phyloP scores from a whole-genome alignment of 2,329 filamentous ascomycete species.

The Zasmidium cellare region DNA sequence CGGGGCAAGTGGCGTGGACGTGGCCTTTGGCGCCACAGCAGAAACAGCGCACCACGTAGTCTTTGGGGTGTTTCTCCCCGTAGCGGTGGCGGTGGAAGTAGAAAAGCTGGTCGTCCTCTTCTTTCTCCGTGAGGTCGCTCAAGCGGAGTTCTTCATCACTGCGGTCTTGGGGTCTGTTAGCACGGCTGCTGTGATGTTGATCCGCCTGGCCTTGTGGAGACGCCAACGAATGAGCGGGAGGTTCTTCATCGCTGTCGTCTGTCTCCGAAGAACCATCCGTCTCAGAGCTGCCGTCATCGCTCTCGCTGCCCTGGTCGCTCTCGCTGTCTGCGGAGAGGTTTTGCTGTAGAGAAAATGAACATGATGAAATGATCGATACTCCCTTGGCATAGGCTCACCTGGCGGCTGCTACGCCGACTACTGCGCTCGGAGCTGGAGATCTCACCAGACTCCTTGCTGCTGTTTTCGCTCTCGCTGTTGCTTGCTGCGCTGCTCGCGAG shows the following conservation, averaged over 20 bases:
- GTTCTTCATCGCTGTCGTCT: constrained; percentile 5
- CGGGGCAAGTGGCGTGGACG: constrained; percentile 1
- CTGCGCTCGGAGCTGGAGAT: background rate
- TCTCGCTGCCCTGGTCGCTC: constrained; percentile 1
- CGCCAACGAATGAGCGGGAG: background rate
- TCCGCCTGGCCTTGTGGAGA: background rate
- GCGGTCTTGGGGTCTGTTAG: background rate
- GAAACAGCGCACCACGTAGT: constrained; percentile 18
- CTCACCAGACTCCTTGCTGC: constrained; percentile 9
- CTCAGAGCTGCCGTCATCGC: background rate
- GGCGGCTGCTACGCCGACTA: background rate
- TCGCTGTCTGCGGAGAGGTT: background rate
- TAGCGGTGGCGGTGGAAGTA: constrained; percentile 21
- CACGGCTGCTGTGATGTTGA: background rate
- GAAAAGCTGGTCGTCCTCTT: constrained; percentile 18
- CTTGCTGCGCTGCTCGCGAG: background rate
- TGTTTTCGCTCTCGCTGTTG: background rate
- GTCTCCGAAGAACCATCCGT: background rate
- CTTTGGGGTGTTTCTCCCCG: background rate
- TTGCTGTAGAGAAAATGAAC: background rate
- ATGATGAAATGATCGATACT: background rate
- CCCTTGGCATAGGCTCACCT: constrained; percentile 2
- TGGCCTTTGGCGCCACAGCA: constrained; percentile 14
- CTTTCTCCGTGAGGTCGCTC: constrained; percentile 11
- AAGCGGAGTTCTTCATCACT: constrained; percentile 5